Evolutionary conservation across 2,329 filamentous ascomycete species (phyloP), one percentile per base, ranked within the genome.

Genomic region (Cladobotryum protrusum): DNA sequence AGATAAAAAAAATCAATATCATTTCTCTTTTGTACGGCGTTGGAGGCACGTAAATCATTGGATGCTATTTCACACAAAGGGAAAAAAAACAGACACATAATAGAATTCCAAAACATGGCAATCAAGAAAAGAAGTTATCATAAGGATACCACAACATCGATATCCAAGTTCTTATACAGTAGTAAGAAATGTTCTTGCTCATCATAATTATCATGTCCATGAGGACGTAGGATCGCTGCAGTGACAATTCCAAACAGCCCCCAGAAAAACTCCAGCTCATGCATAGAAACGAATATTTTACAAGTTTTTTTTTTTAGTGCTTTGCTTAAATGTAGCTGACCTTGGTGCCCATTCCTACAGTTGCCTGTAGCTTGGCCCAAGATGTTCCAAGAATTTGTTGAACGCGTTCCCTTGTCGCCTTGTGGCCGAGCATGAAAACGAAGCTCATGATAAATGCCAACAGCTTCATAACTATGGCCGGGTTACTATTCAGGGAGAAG

Each of bases 291-390:
- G 20, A 33, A 43, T 24, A 47, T 18, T n/a, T 34, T 29, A 37
- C 41, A 29, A 9, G 24, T 29, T 29, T 29, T 29, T 29, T n/a
- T 29, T 29, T 24, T 24, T 24, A 33, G 18, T 18, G n/a, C 15
- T 41, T 19, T 47, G 17, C 37, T 75, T 70, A 97, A 53, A 99
- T 95, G 71, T 97, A 97, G 66, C 87, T 95, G 62, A 97, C 91
- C 73, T 96, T 97, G 56, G 95, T 87, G 2, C 92, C 93, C 92
- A 97, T 97, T 2, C 91, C 91, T 4, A 92, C 85, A 0, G 93
- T 97, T 42, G 83, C 78, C 64, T 81, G 83, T 37, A 96, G 72
- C 71, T 95, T 96, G 48, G 81, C 79, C 89, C 89, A 95, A 9
- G 82, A 83, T 24, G 78, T 74, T 36, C 78, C 79, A 40, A 95